These are phyloP conservation scores for Simplicillium sp. DNA, from an alignment of 2,329 filamentous ascomycete genomes.

Conservation along the genomic window DNA sequence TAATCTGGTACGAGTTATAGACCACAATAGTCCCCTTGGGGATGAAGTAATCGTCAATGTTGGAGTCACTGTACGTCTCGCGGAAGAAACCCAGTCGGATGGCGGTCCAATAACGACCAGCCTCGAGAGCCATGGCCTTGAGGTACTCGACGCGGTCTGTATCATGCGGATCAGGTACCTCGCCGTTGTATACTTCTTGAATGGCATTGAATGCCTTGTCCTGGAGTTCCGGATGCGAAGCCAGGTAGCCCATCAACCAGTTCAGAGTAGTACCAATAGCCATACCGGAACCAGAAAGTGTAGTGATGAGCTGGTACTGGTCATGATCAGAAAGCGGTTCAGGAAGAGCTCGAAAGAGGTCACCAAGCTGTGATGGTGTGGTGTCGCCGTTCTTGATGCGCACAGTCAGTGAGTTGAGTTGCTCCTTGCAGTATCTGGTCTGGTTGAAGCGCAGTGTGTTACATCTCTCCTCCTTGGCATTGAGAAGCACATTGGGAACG, in stretches of 20 bases:
- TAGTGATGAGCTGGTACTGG: constrained; percentile 2
- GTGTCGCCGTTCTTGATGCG: constrained; percentile 5
- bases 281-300: constrained; percentile 3
- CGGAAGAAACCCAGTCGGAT: constrained; percentile 5
- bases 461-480: not conserved
- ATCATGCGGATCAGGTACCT: constrained; percentile 5
- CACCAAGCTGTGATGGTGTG: constrained; percentile 5
- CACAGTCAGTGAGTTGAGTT: constrained; percentile 2
- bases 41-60: constrained; percentile 3
- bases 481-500: not conserved
- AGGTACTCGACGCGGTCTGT: constrained; percentile 7
- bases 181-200: constrained; percentile 2
- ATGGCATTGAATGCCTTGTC: constrained; percentile 5
- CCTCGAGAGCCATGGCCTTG: constrained; percentile 3
- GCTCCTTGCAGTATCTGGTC: constrained; percentile 4
- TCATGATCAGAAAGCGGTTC: constrained; percentile 2
- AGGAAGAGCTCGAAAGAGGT: constrained; percentile 3
- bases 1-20: constrained; percentile 4
- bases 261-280: constrained; percentile 3
- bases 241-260: constrained; percentile 5
- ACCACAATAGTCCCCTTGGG: constrained; percentile 5
- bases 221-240: constrained; percentile 5
- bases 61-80: constrained; percentile 2
- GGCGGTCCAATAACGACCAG: constrained; percentile 4
- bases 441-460: not conserved